These are phyloP conservation scores for Pseudogymnoascus sp. DNA, from an alignment of 2,329 filamentous ascomycete species.

Conservation along the genomic window DNA sequence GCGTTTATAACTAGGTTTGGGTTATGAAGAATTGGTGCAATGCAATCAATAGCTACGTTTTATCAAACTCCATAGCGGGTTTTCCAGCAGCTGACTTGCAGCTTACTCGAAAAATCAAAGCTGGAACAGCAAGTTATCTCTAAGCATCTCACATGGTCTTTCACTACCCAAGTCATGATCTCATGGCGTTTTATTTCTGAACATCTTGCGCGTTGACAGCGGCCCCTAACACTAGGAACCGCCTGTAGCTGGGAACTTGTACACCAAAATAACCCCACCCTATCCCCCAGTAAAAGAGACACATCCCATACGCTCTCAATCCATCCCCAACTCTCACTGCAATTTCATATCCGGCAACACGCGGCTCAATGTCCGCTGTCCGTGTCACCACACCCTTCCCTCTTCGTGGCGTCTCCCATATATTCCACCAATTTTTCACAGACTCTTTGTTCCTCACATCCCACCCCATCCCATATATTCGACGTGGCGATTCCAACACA, in stretches of 20 bases:
- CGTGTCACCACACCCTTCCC: neutral
- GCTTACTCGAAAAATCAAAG: neutral
- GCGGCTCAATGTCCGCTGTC: slow-evolving; percentile 3
- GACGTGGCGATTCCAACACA: neutral
- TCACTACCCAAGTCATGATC: neutral
- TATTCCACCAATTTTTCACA: neutral
- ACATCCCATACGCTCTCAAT: neutral
- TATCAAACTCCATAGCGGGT: neutral
- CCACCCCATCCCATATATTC: neutral
- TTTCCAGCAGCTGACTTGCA: neutral
- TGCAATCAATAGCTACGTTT: neutral
- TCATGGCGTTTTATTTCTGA: neutral
- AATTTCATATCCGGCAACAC: neutral
- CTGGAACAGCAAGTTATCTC: neutral
- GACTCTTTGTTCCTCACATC: slow-evolving; percentile 2
- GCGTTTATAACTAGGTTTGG: neutral
- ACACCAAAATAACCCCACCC: slow-evolving; percentile 1
- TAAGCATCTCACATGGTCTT: neutral
- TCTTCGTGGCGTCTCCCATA: slow-evolving; percentile 3
- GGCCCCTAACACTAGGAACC: neutral
- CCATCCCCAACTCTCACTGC: neutral
- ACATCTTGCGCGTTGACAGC: neutral
- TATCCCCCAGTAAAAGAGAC: neutral
- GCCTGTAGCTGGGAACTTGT: neutral
- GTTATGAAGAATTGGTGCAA: neutral